Evolutionary conservation across 2,329 filamentous ascomycete genomes (phyloP).

Genomic region (Pyricularia sp.): DNA sequence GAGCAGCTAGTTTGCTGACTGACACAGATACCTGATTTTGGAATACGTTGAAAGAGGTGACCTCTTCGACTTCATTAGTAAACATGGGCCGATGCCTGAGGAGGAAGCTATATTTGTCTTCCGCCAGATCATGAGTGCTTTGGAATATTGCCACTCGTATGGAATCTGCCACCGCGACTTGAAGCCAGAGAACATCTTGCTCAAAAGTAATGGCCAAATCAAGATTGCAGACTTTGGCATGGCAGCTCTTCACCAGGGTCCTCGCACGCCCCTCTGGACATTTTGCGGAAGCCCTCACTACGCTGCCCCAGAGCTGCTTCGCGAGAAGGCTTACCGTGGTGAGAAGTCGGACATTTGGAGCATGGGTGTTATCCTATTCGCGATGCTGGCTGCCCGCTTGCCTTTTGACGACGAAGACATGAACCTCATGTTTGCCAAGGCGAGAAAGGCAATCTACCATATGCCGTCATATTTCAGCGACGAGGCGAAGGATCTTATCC

Average conservation of each 20-base stretch:
- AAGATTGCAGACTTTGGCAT: constrained; percentile 98
- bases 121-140: constrained; percentile 81
- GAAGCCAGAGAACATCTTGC: constrained; percentile 92
- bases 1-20: constrained; percentile 4
- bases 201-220: constrained; percentile 62
- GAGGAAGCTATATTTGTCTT: constrained; percentile 74
- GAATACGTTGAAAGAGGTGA: constrained; percentile 76
- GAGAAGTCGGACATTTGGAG: constrained; percentile 91
- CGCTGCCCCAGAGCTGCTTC: constrained; percentile 82
- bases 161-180: constrained; percentile 93
- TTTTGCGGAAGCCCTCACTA: constrained; percentile 96
- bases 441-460: constrained; percentile 45
- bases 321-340: constrained; percentile 64
- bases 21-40: constrained; percentile 72
- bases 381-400: constrained; percentile 68
- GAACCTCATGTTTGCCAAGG: constrained; percentile 46
- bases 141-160: constrained; percentile 86
- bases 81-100: constrained; percentile 61
- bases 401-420: constrained; percentile 66
- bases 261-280: constrained; percentile 66
- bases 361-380: constrained; percentile 78
- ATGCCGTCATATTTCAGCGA: constrained; percentile 49
- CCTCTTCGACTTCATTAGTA: constrained; percentile 75
- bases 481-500: constrained; percentile 67
- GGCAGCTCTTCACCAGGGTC: constrained; percentile 78